A percentile compares a stretch with the other conserved stretches of the same genome.
phyloP scores from a whole-genome alignment of 306 rosid species.

The Trifolium subterraneum region DNA sequence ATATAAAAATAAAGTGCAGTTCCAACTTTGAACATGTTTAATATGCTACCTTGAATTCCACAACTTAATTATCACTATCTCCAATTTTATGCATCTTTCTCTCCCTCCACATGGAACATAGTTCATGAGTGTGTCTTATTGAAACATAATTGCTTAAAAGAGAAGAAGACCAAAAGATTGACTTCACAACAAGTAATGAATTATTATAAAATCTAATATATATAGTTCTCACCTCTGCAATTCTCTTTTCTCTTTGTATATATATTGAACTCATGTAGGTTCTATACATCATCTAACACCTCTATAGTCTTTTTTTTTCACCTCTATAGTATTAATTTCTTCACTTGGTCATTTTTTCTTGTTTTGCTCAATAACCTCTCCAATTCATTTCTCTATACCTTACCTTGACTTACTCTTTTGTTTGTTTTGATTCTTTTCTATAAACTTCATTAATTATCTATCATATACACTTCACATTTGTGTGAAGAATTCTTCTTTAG shows the following conservation, averaged over 20 bases:
- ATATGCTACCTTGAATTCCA: constrained; percentile 43
- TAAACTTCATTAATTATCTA: not conserved
- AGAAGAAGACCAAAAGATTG: constrained; percentile 44
- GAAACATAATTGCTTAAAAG: constrained; percentile 52
- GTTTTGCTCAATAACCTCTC: not conserved
- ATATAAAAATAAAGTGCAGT: not conserved
- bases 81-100: constrained; percentile 26
- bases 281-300: not conserved
- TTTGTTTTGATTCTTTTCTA: not conserved
- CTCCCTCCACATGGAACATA: constrained; percentile 41
- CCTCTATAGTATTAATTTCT: not conserved
- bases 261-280: not conserved
- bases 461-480: not conserved
- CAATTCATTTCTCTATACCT: not conserved
- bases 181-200: constrained; percentile 43
- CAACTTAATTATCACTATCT: constrained; percentile 42
- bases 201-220: constrained; percentile 10
- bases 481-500: not conserved
- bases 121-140: constrained; percentile 58
- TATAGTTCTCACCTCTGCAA: not conserved
- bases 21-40: not conserved
- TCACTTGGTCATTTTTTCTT: not conserved
- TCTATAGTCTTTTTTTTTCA: not conserved
- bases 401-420: not conserved
- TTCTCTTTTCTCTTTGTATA: not conserved